A percentile compares a stretch with the other conserved stretches of the same genome.
phyloP scores from a whole-genome alignment of 1,284 basidiomycete genomes.

The Pseudozyma sp. region DNA sequence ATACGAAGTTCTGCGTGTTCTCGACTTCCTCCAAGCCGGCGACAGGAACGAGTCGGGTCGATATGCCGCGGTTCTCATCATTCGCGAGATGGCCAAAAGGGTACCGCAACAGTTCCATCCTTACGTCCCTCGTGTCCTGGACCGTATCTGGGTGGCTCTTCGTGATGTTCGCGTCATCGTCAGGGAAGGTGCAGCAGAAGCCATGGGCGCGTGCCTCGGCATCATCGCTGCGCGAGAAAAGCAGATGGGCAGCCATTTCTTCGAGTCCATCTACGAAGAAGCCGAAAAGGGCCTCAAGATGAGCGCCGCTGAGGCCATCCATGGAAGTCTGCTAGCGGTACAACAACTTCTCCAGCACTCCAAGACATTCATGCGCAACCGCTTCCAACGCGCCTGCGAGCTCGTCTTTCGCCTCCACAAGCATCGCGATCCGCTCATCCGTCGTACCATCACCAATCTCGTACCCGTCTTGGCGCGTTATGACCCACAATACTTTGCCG shows the following conservation, averaged over 20 bases:
- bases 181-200: constrained; percentile 66
- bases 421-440: constrained; percentile 87
- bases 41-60: constrained; percentile 70
- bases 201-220: constrained; percentile 67
- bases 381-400: constrained; percentile 88
- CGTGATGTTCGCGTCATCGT: constrained; percentile 63
- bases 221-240: constrained; percentile 65
- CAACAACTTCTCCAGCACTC: constrained; percentile 91
- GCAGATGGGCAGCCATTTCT: constrained; percentile 67
- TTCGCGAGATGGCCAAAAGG: constrained; percentile 66
- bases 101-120: constrained; percentile 67
- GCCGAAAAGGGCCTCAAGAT: constrained; percentile 87
- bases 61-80: constrained; percentile 69
- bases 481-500: constrained; percentile 66
- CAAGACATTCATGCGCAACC: constrained; percentile 94
- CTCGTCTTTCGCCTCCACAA: constrained; percentile 92
- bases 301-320: constrained; percentile 84
- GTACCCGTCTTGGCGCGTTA: constrained; percentile 66
- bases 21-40: constrained; percentile 75
- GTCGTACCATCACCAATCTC: constrained; percentile 71
- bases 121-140: constrained; percentile 64
- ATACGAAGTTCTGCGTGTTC: constrained; percentile 82
- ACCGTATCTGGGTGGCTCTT: constrained; percentile 67
- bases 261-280: constrained; percentile 76
- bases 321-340: constrained; percentile 92